Conservation (phyloP, 495 filamentous ascomycete species). For the Xylaria flabelliformis region DNA sequence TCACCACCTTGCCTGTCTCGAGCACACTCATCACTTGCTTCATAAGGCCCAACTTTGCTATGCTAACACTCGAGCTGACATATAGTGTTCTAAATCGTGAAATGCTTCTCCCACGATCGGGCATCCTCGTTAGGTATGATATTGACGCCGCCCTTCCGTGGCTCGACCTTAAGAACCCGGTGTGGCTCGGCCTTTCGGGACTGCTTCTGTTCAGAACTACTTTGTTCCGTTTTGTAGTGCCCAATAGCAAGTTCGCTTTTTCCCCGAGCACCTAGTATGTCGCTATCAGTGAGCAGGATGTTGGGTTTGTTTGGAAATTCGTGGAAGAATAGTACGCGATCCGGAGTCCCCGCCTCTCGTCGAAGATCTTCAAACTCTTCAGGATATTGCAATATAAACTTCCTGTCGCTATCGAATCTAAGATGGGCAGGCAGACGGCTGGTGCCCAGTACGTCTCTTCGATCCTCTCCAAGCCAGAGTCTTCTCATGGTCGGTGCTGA, state of each 20-base stretch:
- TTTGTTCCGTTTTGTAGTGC: background rate
- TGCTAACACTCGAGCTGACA: background rate
- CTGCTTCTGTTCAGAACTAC: background rate
- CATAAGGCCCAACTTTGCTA: background rate
- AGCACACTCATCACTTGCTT: background rate
- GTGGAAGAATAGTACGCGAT: conserved; percentile 39
- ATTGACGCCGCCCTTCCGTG: conserved; percentile 27
- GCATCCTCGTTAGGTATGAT: background rate
- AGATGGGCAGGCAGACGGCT: conserved; percentile 48
- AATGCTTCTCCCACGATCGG: conserved; percentile 21
- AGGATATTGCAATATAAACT: conserved; percentile 20
- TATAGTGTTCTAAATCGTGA: background rate
- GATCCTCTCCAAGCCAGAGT: conserved; percentile 51
- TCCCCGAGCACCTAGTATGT: conserved; percentile 25
- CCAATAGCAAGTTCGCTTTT: conserved; percentile 33
- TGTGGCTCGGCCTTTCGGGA: background rate
- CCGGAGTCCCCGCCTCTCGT: conserved; percentile 31
- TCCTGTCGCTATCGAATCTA: conserved; percentile 31
- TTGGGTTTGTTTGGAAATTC: background rate
- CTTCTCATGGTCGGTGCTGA: conserved; percentile 44
- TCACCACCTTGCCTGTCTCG: background rate
- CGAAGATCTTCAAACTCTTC: conserved; percentile 28
- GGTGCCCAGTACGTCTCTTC: conserved; percentile 53
- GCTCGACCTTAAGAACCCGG: conserved; percentile 29
- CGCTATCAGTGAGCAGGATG: conserved; percentile 27